Evolutionary conservation across 192 early-diverging fungal genomes (phyloP).

Genomic region (Mortierella hygrophila): DNA sequence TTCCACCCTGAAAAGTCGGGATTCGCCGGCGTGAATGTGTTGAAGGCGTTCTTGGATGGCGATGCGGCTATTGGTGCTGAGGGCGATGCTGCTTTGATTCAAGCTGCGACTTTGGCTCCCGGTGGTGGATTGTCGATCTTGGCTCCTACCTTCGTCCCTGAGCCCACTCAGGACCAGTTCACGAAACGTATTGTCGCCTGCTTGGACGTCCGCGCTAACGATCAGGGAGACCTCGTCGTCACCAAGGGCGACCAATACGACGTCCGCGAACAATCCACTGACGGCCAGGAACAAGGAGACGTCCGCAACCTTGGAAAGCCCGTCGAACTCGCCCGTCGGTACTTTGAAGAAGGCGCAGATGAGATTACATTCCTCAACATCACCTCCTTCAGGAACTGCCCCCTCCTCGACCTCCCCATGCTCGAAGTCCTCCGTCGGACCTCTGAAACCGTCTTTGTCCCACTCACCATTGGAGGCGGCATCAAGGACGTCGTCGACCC

Average conservation of each 20-base stretch:
- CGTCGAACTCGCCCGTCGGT: conserved; percentile 91
- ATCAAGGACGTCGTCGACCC: conserved; percentile 94
- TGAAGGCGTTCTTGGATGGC: conserved; percentile 83
- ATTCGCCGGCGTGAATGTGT: conserved; percentile 83
- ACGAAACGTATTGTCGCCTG: conserved; percentile 97
- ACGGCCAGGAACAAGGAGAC: conserved; percentile 30
- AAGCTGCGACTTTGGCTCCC: conserved; percentile 13
- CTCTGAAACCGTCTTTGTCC: conserved; percentile 96
- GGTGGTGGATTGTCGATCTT: conserved; percentile 31
- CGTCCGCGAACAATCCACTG: conserved; percentile 80
- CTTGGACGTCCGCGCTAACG: conserved; percentile 97
- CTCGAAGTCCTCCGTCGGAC: conserved; percentile 90
- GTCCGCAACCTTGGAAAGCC: conserved; percentile 98
- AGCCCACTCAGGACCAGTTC: conserved; percentile 66
- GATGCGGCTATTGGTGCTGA: conserved; percentile 41
- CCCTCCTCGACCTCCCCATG: conserved; percentile 95
- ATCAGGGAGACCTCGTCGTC: conserved; percentile 96
- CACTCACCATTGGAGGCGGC: conserved; percentile 98
- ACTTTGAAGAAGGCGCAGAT: conserved; percentile 97
- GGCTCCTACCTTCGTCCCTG: conserved; percentile 28
- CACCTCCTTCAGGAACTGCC: conserved; percentile 95
- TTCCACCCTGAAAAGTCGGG: conserved; percentile 99
- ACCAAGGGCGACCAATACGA: conserved; percentile 99
- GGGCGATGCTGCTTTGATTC: conserved; percentile 2
- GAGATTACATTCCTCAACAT: conserved; percentile 99